Base-by-base conservation (phyloP, 768 basidiomycete species). In the Neoboletus magnificus region DNA sequence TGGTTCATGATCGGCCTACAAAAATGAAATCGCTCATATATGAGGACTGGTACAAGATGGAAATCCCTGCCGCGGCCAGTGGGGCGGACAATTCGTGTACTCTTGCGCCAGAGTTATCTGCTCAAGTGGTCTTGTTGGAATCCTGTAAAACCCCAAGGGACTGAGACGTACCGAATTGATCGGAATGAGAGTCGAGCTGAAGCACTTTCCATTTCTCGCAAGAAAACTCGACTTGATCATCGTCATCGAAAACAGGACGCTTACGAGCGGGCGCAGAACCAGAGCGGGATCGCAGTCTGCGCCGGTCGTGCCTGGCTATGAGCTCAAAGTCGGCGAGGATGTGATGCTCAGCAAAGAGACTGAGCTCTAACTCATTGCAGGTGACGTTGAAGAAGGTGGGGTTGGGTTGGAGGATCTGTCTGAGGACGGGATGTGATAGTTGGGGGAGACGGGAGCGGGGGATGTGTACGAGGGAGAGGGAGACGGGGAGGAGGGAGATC, bases 11-110 rank as follows among this genome's bases (percentile, higher is more conserved):
- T 32, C 37, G 54, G 73, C 85, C 60, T 64, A 90, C 88, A 60
- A 91, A 84, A 54, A 91, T 87, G 66, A 87, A 91, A 69, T 91
- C 89, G 62, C 87, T 85, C 80, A 82, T 84, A 68, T 91, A 91
- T 3, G 88, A 88, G 6, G 87, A 89, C 65, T 89, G 87, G 68
- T 91, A 92, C 15, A 91, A 74, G 47, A 92, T 91, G 32, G 86
- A 88, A 36, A 92, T 89, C 3, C 87, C 87, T 36, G 85, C 86
- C 13, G 82, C 84, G 12, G 88, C 87, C 20, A 92, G 74, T 32
- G 85, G 87, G 16, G 86, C 84, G 22, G 90, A 90, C 32, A 92
- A 75, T 64, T 91, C 87, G 57, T 84, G 82, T 1, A 91, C 83
- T 44, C 89, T 79, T 20, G 85, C 83, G 13, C 88, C 87, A 6